phyloP scores from a whole-genome alignment of 148 eudicot genomes.

The Persicaria maculosa region DNA sequence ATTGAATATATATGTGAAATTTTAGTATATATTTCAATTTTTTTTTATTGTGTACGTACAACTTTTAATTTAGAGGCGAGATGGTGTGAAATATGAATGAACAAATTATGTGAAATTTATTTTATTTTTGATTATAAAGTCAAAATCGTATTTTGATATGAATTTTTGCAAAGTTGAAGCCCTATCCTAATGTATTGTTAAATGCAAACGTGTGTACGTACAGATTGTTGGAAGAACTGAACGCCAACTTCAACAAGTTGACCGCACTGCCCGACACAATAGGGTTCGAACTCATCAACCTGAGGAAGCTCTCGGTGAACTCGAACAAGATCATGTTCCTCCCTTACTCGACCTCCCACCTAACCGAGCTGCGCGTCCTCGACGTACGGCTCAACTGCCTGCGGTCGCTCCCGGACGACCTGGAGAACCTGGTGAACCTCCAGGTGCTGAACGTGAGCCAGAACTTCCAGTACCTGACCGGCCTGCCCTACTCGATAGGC shows the following conservation, averaged over 20 bases:
- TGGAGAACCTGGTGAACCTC: conserved; percentile 58
- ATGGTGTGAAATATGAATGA: too few relatives aligned
- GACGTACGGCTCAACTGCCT: conserved; percentile 77
- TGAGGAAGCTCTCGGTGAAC: conserved; percentile 56
- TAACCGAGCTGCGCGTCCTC: conserved; percentile 41
- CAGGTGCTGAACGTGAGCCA: conserved; percentile 63
- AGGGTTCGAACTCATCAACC: conserved; percentile 61
- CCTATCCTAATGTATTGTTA: too few relatives aligned
- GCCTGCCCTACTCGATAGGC: conserved; percentile 57
- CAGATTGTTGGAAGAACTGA: conserved; percentile 36
- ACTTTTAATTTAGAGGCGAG: too few relatives aligned
- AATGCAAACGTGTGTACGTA: too few relatives aligned
- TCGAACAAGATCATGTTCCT: conserved; percentile 60
- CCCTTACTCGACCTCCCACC: conserved; percentile 58
- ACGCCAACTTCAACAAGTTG: conserved; percentile 71
- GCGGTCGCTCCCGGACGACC: conserved; percentile 63
- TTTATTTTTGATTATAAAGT: too few relatives aligned
- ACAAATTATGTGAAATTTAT: too few relatives aligned
- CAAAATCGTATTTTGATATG: too few relatives aligned
- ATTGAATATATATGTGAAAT: too few relatives aligned
- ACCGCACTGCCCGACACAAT: conserved; percentile 54
- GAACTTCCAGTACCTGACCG: conserved; percentile 54
- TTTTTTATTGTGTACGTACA: too few relatives aligned
- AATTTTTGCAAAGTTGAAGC: too few relatives aligned
- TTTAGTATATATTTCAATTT: too few relatives aligned